Percentiles rank a stretch among this genome's conserved stretches.
These are phyloP conservation scores for Onygena corvina DNA, from an alignment of 2,329 filamentous ascomycete species.

Conservation along the genomic window DNA sequence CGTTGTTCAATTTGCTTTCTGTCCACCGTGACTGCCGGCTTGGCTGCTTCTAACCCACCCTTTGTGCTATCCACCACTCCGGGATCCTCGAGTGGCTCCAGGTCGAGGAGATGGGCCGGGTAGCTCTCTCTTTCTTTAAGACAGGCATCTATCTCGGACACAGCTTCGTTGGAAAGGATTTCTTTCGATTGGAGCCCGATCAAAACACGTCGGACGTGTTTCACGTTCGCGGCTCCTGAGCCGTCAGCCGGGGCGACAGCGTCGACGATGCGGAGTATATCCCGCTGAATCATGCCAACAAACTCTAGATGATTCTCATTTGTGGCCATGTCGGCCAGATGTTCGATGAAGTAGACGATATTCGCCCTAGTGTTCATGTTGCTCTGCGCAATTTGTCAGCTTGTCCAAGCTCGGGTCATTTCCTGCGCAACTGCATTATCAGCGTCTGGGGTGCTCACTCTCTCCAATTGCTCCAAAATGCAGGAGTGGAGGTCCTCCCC, in stretches of 20 bases:
- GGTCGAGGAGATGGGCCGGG: conserved; percentile 45
- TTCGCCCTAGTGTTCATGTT: conserved; percentile 96
- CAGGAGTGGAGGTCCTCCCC: conserved; percentile 96
- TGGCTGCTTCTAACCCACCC: conserved; percentile 15
- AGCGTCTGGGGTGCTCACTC: conserved; percentile 40
- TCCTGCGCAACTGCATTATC: too few relatives aligned
- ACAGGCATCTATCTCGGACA: conserved; percentile 68
- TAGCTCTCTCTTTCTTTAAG: conserved; percentile 66
- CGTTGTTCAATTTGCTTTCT: conserved; percentile 87
- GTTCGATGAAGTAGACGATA: conserved; percentile 98
- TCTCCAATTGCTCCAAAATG: conserved; percentile 88
- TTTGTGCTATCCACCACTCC: conserved; percentile 18
- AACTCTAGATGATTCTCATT: conserved; percentile 68
- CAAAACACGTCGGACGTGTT: conserved; percentile 74
- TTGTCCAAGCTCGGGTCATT: too few relatives aligned
- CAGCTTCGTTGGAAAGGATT: conserved; percentile 62
- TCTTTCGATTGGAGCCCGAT: conserved; percentile 56
- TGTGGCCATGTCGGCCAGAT: conserved; percentile 75
- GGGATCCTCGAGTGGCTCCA: conserved; percentile 25
- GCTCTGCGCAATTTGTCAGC: conserved; percentile 42
- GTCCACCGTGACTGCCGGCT: conserved; percentile 48
- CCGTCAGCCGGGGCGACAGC: conserved; percentile 79
- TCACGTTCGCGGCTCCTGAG: conserved; percentile 82
- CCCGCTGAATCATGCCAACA: conserved; percentile 85
- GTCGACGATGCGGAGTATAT: conserved; percentile 84